Evolutionary conservation across 2,329 filamentous ascomycete genomes (phyloP), one percentile per base, ranked within the genome.

Genomic region (Curvularia eragrostidis): DNA sequence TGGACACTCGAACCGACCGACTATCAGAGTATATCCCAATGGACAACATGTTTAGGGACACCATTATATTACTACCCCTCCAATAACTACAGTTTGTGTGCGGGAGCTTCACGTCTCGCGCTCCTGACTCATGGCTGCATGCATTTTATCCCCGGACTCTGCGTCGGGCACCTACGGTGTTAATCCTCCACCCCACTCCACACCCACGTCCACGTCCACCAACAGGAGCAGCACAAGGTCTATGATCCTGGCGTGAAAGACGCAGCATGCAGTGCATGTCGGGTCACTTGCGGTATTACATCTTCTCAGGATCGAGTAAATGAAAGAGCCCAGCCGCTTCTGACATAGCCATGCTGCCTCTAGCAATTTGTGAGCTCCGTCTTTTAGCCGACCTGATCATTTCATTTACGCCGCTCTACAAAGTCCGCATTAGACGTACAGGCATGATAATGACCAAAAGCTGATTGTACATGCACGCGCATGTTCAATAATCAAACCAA

Each of bases 71-170:
- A 15, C 15, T 18, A 36, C 34, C 34, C 15, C 34, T 36, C 34
- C 7, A 18, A 10, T 26, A 7, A 43, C 23, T 43, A 26, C 10
- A 26, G 3, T 18, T 26, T 24, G 24, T 13, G 4, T 23, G 15
- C 5, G 12, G 36, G 13, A 32, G 44, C 24, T 48, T 41, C 38
- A 39, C 23, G 32, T 56, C 48, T 12, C 43, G 24, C 9, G 39
- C n/a, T 19, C 15, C 15, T 26, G 53, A 52, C 46, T 51, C 52
- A 46, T 41, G 18, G 53, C 53, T 43, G 18, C 30, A 19, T 36
- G 42, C 19, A 24, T 46, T 23, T 32, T 24, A 41, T 41, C 48
- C 48, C 51, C 28, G 53, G 19, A 56, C 26, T 30, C 41, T 56
- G 53, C 53, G 52, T 41, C 41, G 53, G 48, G 15, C 34, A 36